A percentile compares a stretch with the other conserved stretches of the same genome.
phyloP scores from a whole-genome alignment of 1,284 basidiomycete genomes.

The Pterulicium gracile region DNA sequence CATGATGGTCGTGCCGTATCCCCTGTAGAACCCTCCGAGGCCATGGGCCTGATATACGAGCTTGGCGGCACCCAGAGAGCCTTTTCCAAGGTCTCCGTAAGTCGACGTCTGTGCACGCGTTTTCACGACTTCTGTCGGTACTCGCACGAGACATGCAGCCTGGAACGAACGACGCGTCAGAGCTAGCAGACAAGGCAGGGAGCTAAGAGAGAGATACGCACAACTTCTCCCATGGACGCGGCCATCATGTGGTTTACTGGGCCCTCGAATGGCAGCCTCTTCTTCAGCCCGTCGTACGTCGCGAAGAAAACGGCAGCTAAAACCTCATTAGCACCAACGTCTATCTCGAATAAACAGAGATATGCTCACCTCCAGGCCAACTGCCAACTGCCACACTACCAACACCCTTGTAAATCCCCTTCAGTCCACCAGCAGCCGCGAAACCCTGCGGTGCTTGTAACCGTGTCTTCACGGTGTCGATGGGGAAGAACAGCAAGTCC shows the following conservation, averaged over 20 bases:
- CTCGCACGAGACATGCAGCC: constrained; percentile 88
- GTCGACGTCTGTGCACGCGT: constrained; percentile 70
- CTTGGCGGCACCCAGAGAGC: constrained; percentile 36
- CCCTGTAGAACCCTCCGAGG: constrained; percentile 64
- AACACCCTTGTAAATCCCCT: constrained; percentile 88
- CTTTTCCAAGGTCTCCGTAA: constrained; percentile 41
- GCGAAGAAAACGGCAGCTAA: constrained; percentile 95
- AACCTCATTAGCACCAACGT: too few relatives aligned
- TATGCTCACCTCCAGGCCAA: constrained; percentile 79
- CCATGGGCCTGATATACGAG: constrained; percentile 49
- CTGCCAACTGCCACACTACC: constrained; percentile 94
- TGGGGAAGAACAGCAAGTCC: constrained; percentile 92
- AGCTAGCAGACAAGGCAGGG: constrained; percentile 4
- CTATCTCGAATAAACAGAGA: constrained; percentile 2
- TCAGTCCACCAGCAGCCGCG: constrained; percentile 78
- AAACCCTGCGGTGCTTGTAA: constrained; percentile 88
- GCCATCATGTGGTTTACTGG: constrained; percentile 75
- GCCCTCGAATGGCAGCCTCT: constrained; percentile 49
- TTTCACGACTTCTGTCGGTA: constrained; percentile 93
- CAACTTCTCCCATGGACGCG: constrained; percentile 78
- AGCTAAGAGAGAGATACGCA: constrained; percentile 26
- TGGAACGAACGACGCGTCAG: constrained; percentile 21
- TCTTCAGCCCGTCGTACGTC: constrained; percentile 88
- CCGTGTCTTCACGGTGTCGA: constrained; percentile 95
- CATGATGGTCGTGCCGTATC: constrained; percentile 71